Conservation (phyloP, 1,139 yeast species). For the Kluyveromyces marxianus region DNA sequence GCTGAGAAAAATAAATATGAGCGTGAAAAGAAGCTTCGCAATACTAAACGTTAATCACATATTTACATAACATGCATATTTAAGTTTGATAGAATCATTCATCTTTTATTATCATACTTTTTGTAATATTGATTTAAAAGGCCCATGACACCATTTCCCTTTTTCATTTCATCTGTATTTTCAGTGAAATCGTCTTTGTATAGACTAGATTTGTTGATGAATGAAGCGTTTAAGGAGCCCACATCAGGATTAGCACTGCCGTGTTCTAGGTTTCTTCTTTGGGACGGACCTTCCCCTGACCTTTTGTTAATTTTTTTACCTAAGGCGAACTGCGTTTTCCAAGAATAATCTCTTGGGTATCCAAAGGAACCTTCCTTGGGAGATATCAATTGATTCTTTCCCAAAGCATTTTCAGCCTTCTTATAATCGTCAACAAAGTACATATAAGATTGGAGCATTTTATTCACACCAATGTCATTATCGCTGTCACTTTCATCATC, state of each 20-base stretch:
- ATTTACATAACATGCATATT: constrained; percentile 6
- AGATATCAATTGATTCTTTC: constrained; percentile 29
- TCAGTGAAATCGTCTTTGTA: constrained; percentile 9
- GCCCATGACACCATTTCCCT: constrained; percentile 66
- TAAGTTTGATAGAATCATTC: constrained; percentile 17
- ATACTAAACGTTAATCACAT: constrained; percentile 33
- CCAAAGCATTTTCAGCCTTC: constrained; percentile 32
- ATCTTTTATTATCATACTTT: constrained; percentile 39
- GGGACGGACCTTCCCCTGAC: constrained; percentile 2
- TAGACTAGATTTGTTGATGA: constrained; percentile 26
- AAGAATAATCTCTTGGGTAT: constrained; percentile 21
- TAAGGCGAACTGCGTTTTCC: constrained; percentile 30
- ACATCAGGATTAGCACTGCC: constrained; percentile 4
- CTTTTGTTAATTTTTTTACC: constrained; percentile 26
- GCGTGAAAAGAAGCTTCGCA: constrained; percentile 67
- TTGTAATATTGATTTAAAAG: constrained; percentile 77
- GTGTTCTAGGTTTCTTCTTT: not conserved
- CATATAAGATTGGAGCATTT: constrained; percentile 86
- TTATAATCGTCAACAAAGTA: constrained; percentile 83
- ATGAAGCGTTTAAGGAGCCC: constrained; percentile 23
- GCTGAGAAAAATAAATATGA: constrained; percentile 89
- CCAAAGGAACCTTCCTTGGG: constrained; percentile 8
- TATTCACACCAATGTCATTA: constrained; percentile 59
- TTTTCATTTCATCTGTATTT: constrained; percentile 31
- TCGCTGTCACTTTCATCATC: constrained; percentile 34